Evolutionary conservation across 2,329 filamentous ascomycete genomes (phyloP).

Genomic region (Fusarium domesticum): DNA sequence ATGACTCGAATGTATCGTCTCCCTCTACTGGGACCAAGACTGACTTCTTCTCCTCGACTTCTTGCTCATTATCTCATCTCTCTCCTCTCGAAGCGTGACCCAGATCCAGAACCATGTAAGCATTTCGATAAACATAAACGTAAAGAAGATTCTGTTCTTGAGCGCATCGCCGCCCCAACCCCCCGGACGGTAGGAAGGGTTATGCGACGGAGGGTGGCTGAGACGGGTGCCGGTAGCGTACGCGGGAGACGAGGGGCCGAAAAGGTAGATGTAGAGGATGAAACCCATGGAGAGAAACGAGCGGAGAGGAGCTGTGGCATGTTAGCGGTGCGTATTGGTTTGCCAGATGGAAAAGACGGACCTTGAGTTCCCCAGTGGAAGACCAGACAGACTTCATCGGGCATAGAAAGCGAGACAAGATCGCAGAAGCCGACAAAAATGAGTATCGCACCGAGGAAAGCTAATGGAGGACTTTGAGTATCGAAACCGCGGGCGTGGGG

Average conservation of each 20-base stretch:
- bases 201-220: conserved; percentile 30
- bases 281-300: conserved; percentile 60
- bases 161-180: conserved; percentile 62
- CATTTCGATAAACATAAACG: conserved; percentile 80
- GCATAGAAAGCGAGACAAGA: conserved; percentile 62
- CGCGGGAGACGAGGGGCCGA: conserved; percentile 50
- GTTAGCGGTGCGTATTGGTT: conserved; percentile 2
- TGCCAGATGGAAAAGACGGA: conserved; percentile 43
- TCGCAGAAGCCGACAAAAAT: conserved; percentile 60
- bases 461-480: conserved; percentile 65
- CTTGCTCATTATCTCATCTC: conserved; percentile 39
- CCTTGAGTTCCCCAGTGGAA: conserved; percentile 67
- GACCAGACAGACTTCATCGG: conserved; percentile 61
- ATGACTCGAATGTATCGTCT: neutral
- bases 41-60: conserved; percentile 35
- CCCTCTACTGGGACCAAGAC: conserved; percentile 17
- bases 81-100: conserved; percentile 66
- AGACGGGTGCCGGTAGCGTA: conserved; percentile 34
- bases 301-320: conserved; percentile 57
- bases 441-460: conserved; percentile 68
- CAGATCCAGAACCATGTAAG: conserved; percentile 85
- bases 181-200: conserved; percentile 37
- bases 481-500: conserved; percentile 63
- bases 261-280: conserved; percentile 63
- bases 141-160: conserved; percentile 82